These are phyloP conservation scores for Venturia effusa DNA, from an alignment of 2,329 filamentous ascomycete genomes.

Conservation along the genomic window DNA sequence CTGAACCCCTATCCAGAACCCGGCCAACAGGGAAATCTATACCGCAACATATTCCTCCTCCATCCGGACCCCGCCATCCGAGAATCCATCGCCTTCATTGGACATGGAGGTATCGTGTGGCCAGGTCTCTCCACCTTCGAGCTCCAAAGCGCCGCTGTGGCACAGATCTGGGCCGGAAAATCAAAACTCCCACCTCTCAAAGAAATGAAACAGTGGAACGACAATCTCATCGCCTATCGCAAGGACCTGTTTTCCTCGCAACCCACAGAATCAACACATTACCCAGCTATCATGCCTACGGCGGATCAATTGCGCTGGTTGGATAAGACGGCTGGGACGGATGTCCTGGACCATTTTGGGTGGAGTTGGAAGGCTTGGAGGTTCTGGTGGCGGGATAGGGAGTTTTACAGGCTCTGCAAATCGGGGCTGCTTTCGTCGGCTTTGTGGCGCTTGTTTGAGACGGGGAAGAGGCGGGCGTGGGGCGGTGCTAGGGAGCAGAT, in stretches of 20 bases:
- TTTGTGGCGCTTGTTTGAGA: slow-evolving; percentile 26
- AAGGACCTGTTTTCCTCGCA: slow-evolving; percentile 12
- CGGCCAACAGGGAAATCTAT: slow-evolving; percentile 16
- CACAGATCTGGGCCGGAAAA: slow-evolving; percentile 22
- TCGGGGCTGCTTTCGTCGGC: slow-evolving; percentile 24
- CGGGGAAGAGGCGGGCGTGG: slow-evolving; percentile 24
- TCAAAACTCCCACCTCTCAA: slow-evolving; percentile 16
- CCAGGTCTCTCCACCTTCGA: slow-evolving; percentile 21
- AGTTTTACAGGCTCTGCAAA: slow-evolving; percentile 23
- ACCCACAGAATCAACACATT: slow-evolving; percentile 15
- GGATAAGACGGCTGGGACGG: slow-evolving; percentile 22
- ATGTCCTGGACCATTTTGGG: slow-evolving; percentile 21
- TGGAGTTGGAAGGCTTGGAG: slow-evolving; percentile 23
- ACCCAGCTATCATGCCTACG: slow-evolving; percentile 16
- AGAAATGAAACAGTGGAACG: slow-evolving; percentile 20
- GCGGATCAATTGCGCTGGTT: slow-evolving; percentile 21
- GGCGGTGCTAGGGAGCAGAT: slow-evolving; percentile 20
- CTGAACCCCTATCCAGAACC: slow-evolving; percentile 17
- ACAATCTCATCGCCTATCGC: slow-evolving; percentile 11
- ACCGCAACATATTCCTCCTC: slow-evolving; percentile 23
- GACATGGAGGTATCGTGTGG: slow-evolving; percentile 16
- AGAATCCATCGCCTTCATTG: slow-evolving; percentile 22
- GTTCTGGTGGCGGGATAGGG: slow-evolving; percentile 24
- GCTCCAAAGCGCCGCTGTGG: slow-evolving; percentile 20
- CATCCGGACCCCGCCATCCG: slow-evolving; percentile 16